Base-by-base conservation (phyloP, 2,329 filamentous ascomycete genomes). In the Seiridium cupressi region DNA sequence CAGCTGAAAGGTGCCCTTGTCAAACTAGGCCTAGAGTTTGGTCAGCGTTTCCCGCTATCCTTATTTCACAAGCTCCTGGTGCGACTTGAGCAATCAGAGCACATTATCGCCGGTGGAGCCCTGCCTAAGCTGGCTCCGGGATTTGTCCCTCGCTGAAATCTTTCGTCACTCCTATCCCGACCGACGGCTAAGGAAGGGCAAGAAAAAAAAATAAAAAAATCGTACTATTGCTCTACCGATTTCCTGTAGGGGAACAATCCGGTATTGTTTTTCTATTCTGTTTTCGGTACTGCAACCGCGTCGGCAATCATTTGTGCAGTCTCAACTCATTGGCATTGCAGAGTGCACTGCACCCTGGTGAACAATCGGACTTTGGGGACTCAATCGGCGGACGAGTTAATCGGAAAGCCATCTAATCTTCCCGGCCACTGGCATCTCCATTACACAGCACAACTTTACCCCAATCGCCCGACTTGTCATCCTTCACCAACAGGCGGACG, bases 401-500 rank as follows among this genome's bases (percentile, higher is more conserved):
- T 11, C 18, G 18, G 18, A 26, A 26, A 26, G 18, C 18, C 18
- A 26, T 26, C n/a, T 36, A 42, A 55, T 35, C 35, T 42, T 42
- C 51, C 51, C 5, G 18, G 32, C 51, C 10, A 13, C 51, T 35
- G n/a, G 9, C 11, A 53, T 34, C 26, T 31, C 34, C 11, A 53
- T 53, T 53, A 13, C 49, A 48, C 11, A 53, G 7, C 49, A 35
- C 49, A 6, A 13, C 31, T n/a, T 53, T n/a, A 35, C 38, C 51
- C 51, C 35, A 55, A 44, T 32, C 51, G 38, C 51, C 46, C 34
- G 34, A 58, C 13, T 51, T 49, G 55, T 44, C 46, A 51, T 49
- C 55, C 55, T 58, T 58, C 55, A 49, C 49, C 44, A 35, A 36
- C 51, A 42, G 46, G 44, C 44, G 13, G 55, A 58, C 55, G 55